phyloP scores from a whole-genome alignment of 257 asterid species.

The Ajuga chamaepitys region DNA sequence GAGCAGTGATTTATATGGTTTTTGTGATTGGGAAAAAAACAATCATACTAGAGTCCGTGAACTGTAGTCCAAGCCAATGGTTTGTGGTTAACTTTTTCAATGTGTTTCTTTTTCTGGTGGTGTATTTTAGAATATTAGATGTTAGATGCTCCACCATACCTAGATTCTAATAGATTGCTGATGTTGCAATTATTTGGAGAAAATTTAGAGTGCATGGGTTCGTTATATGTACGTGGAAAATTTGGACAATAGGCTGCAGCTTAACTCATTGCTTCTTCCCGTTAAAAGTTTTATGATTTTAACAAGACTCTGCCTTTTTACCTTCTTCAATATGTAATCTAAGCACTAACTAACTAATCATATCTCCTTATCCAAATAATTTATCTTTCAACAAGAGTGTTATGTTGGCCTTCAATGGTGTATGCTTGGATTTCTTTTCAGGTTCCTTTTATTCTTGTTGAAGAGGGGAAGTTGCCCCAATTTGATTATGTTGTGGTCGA shows the following conservation, averaged over 20 bases:
- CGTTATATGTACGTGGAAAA: too few species aligned
- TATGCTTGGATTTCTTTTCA: constrained; percentile 19
- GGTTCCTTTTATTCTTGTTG: constrained; percentile 89
- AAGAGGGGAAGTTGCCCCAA: constrained; percentile 46
- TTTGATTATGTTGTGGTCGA: constrained; percentile 61
- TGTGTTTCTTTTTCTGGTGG: not conserved
- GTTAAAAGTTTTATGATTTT: not conserved
- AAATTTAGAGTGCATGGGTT: too few species aligned
- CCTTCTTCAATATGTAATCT: not conserved
- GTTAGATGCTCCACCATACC: not conserved
- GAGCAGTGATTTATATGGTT: not conserved
- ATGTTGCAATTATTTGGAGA: not conserved
- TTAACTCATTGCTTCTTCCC: not conserved
- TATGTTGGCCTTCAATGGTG: constrained; percentile 13
- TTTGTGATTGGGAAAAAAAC: too few species aligned
- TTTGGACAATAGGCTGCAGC: not conserved
- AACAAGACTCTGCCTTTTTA: not conserved
- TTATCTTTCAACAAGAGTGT: not conserved
- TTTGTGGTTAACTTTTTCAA: not conserved
- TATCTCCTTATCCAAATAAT: not conserved
- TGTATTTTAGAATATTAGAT: not conserved
- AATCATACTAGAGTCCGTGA: too few species aligned
- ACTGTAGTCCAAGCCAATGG: not conserved
- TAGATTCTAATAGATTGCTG: not conserved
- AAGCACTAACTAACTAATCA: not conserved